Evolutionary conservation across 2,329 filamentous ascomycete species (phyloP), one percentile per base, ranked within the genome.

Genomic region (Podosphaera xanthii): DNA sequence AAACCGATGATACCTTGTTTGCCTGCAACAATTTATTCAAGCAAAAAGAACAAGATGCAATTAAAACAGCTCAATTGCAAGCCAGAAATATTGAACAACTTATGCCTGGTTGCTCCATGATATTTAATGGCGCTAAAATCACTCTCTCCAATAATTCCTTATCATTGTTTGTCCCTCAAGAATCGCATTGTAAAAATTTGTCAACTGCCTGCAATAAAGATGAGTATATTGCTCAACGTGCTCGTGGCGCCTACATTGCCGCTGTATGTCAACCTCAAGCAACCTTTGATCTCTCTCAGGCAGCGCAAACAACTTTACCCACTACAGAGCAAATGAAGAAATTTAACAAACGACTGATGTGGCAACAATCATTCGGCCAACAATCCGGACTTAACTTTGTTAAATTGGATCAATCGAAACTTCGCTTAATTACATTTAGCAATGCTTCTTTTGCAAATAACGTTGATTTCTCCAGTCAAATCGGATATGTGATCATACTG

Each of bases 1-100:
- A 60, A 56, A 60, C 53, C 7, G 53, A 60, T 50, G 59, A 60
- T 53, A 60, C 59, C 4, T 36, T 60, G 22, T 50, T 60, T 34
- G 40, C 35, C 6, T 55, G 53, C 42, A 40, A 58, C 36, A 30
- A 50, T 10, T 2, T 36, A 40, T 60, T 57, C 22, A 48, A 30
- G 7, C 8, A n/a, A n/a, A 30, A 42, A 36, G 59, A 60, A 44
- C 33, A 57, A 53, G 14, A 34, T 33, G 44, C 9, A 38, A 33
- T 59, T 2, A 14, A 35, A 35, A 38, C 30, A 9, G 58, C 58
- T 22, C 12, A 49, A 55, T 48, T 59, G 31, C 12, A 56, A 34
- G 52, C 58, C 3, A 57, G 56, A 36, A 14, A 46, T 9, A 8
- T 42, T 40, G 38, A 56, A 36, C 8, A 59, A 42, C 31, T 59